Conservation (phyloP, 129 eudicot genomes). For the Flaveria robusta region DNA sequence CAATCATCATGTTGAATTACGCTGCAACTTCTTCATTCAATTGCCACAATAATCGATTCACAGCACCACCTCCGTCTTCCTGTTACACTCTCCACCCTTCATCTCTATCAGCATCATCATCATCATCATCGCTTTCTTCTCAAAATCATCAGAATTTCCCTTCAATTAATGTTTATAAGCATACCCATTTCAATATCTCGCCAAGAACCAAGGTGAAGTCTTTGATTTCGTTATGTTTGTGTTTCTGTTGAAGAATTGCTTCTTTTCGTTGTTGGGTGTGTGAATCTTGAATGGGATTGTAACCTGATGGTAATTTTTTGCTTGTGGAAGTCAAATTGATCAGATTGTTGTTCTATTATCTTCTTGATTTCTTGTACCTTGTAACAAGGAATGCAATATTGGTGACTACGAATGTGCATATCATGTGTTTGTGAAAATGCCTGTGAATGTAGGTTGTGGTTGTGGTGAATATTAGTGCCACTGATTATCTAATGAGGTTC, state of each 20-base stretch:
- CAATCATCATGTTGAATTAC: conserved; percentile 47
- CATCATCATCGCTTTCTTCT: conserved; percentile 34
- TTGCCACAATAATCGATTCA: conserved; percentile 33
- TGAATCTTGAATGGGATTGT: neutral
- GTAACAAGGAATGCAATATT: neutral
- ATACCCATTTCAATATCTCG: conserved; percentile 33
- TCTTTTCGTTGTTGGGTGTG: neutral
- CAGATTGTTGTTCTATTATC: neutral
- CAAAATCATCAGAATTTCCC: conserved; percentile 37
- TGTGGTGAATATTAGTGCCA: neutral
- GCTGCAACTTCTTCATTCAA: conserved; percentile 37
- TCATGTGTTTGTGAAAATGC: conserved; percentile 38
- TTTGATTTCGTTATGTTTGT: neutral
- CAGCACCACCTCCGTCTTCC: conserved; percentile 31
- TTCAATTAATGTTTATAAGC: conserved; percentile 26
- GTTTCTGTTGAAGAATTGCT: neutral
- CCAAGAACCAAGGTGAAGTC: conserved; percentile 54
- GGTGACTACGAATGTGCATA: conserved; percentile 8
- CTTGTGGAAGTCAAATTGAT: neutral
- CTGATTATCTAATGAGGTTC: neutral
- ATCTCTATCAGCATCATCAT: conserved; percentile 25
- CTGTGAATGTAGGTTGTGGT: conserved; percentile 1
- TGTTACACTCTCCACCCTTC: conserved; percentile 30
- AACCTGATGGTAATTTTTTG: neutral
- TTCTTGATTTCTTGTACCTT: conserved; percentile 1